A percentile compares a stretch with the other conserved stretches of the same genome.
Conservation (phyloP, 2,329 filamentous ascomycete genomes). For the Gremmenia infestans region DNA sequence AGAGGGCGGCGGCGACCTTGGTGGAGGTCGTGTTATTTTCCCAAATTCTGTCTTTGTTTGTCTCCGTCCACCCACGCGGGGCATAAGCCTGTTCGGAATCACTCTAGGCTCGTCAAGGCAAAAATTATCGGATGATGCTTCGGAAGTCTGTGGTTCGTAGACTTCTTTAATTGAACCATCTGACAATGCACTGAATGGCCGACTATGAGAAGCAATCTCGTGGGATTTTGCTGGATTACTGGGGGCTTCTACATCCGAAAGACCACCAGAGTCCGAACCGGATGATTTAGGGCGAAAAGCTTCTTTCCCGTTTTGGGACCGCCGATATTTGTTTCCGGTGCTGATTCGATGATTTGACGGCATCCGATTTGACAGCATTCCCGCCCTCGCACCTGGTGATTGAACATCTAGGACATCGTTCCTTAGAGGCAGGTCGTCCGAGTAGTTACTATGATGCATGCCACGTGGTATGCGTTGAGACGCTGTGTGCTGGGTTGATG, state of each 20-base stretch:
- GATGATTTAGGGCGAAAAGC: neutral
- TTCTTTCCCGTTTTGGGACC: neutral
- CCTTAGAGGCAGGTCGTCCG: neutral
- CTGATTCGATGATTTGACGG: neutral
- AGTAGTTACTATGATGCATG: neutral
- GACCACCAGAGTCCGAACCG: neutral
- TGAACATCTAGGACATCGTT: neutral
- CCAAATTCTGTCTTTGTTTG: too few relatives aligned
- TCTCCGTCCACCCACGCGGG: too few relatives aligned
- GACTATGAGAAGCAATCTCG: neutral
- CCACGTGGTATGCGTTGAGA: neutral
- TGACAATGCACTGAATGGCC: too few relatives aligned
- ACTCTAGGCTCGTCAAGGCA: too few relatives aligned
- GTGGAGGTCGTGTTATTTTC: neutral
- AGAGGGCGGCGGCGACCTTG: neutral
- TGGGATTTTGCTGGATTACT: neutral
- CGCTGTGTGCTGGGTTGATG: neutral
- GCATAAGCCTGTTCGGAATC: too few relatives aligned
- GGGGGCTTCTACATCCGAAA: neutral
- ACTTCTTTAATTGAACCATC: too few relatives aligned
- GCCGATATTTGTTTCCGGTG: neutral
- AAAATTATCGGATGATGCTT: too few relatives aligned
- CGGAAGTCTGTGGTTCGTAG: too few relatives aligned
- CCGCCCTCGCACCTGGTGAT: too few relatives aligned
- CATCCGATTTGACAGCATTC: neutral